A percentile compares a stretch with the other conserved stretches of the same genome.
Conservation (phyloP, 2,329 filamentous ascomycete genomes). For the Xylaria sp. region DNA sequence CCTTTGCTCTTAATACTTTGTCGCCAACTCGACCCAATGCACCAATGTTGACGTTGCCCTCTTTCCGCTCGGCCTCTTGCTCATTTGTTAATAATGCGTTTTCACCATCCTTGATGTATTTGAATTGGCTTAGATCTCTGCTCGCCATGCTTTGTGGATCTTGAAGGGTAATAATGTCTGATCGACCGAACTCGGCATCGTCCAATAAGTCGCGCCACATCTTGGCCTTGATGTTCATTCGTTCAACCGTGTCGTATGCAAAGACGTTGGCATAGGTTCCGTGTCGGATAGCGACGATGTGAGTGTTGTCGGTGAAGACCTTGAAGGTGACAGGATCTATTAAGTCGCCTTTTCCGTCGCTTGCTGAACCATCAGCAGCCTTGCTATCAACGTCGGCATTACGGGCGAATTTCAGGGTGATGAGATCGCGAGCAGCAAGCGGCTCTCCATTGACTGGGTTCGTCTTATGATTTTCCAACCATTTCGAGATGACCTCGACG, state of each 20-base stretch:
- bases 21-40: conserved; percentile 72
- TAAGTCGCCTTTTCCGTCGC: conserved; percentile 65
- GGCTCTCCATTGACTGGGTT: conserved; percentile 83
- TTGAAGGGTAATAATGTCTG: conserved; percentile 93
- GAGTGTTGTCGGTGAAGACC: conserved; percentile 95
- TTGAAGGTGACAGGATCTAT: conserved; percentile 98
- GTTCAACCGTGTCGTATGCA: conserved; percentile 89
- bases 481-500: conserved; percentile 85
- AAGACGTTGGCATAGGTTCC: conserved; percentile 89
- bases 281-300: conserved; percentile 81
- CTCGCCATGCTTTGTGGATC: conserved; percentile 86
- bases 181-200: conserved; percentile 78
- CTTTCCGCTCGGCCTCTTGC: conserved; percentile 61
- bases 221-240: conserved; percentile 94
- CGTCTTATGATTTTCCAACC: conserved; percentile 89
- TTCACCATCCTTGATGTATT: conserved; percentile 78
- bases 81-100: conserved; percentile 62
- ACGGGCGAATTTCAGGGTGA: conserved; percentile 85
- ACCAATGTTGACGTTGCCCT: conserved; percentile 68
- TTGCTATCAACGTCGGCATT: conserved; percentile 65
- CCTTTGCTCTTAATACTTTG: conserved; percentile 87
- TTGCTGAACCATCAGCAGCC: conserved; percentile 37
- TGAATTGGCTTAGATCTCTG: conserved; percentile 80
- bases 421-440: conserved; percentile 73
- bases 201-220: conserved; percentile 89